A percentile compares a stretch with the other conserved stretches of the same genome.
Evolutionary conservation across 2,329 filamentous ascomycete species (phyloP).

Genomic region (Curvularia verruculosa): DNA sequence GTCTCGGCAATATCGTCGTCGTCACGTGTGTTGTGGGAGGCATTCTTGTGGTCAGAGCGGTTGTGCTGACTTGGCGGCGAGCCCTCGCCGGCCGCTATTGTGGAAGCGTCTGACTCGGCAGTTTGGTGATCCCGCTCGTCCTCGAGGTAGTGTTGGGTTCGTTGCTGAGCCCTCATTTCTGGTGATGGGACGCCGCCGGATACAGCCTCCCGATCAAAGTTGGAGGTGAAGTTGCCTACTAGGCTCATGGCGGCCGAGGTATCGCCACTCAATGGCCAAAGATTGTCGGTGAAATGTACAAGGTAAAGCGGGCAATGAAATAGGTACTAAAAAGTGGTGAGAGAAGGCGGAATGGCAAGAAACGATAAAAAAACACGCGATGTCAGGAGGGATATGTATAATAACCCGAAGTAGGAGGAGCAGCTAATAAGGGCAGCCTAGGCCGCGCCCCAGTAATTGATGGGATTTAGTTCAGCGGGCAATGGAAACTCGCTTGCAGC

Average conservation of each 20-base stretch:
- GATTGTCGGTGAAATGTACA: constrained; percentile 1
- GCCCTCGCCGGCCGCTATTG: constrained; percentile 37
- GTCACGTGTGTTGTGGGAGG: constrained; percentile 30
- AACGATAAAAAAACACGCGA: constrained; percentile 1
- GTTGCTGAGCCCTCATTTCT: constrained; percentile 15
- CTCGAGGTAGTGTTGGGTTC: constrained; percentile 21
- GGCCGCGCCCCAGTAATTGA: constrained; percentile 20
- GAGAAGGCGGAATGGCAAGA: constrained; percentile 3
- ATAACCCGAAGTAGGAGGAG: constrained; percentile 23
- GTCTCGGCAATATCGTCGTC: constrained; percentile 28
- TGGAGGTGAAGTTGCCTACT: constrained; percentile 48
- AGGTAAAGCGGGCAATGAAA: not conserved
- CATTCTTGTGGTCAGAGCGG: constrained; percentile 25
- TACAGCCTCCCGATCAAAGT: constrained; percentile 50
- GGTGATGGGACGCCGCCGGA: constrained; percentile 41
- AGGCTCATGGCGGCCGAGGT: constrained; percentile 45
- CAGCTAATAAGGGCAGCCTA: constrained; percentile 22
- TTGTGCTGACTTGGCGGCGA: constrained; percentile 31
- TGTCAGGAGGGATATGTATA: constrained; percentile 18
- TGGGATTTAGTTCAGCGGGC: constrained; percentile 22
- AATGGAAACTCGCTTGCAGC: constrained; percentile 25
- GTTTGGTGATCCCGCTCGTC: constrained; percentile 18
- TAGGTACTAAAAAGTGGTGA: constrained; percentile 23
- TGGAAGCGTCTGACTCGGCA: constrained; percentile 42
- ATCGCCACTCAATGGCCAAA: constrained; percentile 15